Evolutionary conservation across 2,329 filamentous ascomycete species (phyloP).

Genomic region (Penicillium janthinellum): DNA sequence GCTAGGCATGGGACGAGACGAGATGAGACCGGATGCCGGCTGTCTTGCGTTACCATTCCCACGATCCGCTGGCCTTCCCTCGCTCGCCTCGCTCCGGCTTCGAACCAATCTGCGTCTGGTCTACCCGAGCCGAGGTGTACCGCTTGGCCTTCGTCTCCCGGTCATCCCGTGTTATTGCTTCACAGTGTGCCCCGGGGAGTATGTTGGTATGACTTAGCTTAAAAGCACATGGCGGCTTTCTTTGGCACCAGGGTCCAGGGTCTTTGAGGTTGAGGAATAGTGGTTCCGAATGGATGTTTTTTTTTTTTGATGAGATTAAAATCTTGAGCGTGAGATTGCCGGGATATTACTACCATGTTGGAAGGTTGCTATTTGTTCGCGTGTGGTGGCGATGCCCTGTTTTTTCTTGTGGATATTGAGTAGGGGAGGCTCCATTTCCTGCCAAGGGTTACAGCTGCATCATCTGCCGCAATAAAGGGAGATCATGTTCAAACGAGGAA

Average conservation of each 20-base stretch:
- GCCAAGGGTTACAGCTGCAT: not conserved
- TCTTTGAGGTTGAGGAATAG: not conserved
- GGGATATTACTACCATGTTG: not conserved
- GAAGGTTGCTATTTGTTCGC: not conserved
- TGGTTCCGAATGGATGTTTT: not conserved
- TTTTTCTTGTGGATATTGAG: not conserved
- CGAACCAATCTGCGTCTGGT: not conserved
- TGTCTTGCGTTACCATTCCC: conserved; percentile 6
- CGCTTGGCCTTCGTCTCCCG: not conserved
- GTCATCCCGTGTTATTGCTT: not conserved
- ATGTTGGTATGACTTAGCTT: not conserved
- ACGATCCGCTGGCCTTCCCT: not conserved
- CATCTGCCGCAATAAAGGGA: not conserved
- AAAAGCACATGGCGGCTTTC: conserved; percentile 1
- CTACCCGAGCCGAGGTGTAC: not conserved
- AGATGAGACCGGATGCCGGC: not conserved
- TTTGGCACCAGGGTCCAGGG: not conserved
- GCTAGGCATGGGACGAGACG: not conserved
- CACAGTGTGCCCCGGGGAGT: not conserved
- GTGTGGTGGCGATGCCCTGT: not conserved
- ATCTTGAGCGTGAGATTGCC: not conserved
- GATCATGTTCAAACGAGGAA: not conserved
- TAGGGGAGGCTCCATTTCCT: not conserved
- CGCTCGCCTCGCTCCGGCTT: not conserved
- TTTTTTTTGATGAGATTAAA: no score